Percentiles rank a stretch among this genome's conserved stretches.
These are phyloP conservation scores for Globisporangium nagaii DNA, from an alignment of 352 stramenopile genomes.

Conservation along the genomic window DNA sequence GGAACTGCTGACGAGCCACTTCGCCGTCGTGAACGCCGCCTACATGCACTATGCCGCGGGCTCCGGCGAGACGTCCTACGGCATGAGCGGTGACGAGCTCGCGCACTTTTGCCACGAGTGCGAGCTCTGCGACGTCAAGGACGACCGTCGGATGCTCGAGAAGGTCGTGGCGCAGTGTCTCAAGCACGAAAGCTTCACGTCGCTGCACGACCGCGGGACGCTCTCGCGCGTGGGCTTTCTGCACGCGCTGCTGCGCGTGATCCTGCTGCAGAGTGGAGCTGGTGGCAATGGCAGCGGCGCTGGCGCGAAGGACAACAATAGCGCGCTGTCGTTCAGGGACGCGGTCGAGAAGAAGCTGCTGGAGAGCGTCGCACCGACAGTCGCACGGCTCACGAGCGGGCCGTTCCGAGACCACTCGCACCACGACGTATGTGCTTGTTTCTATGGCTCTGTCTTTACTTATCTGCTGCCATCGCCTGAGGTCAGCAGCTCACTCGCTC, in stretches of 20 bases:
- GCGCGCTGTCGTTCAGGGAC: constrained; percentile 6
- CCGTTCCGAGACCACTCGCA: constrained; percentile 75
- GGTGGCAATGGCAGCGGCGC: constrained; percentile 12
- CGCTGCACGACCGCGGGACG: constrained; percentile 41
- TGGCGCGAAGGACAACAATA: constrained; percentile 13
- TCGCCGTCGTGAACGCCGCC: constrained; percentile 40
- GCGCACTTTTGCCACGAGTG: constrained; percentile 77
- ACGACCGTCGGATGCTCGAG: constrained; percentile 27
- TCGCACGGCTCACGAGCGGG: constrained; percentile 52
- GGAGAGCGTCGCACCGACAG: constrained; percentile 37
- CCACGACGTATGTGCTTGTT: constrained; percentile 43
- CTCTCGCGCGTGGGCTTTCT: constrained; percentile 67
- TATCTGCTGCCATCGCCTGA: neutral
- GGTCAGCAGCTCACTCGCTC: neutral
- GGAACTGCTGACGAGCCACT: constrained; percentile 50
- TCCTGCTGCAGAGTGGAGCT: constrained; percentile 10
- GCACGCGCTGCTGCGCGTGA: constrained; percentile 48
- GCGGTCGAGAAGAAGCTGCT: constrained; percentile 42
- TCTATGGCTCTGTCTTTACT: neutral
- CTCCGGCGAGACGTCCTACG: constrained; percentile 55
- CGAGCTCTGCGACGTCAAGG: constrained; percentile 31
- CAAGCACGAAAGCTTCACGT: constrained; percentile 34
- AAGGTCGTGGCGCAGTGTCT: constrained; percentile 35
- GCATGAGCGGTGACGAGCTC: constrained; percentile 65
- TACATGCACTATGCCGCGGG: constrained; percentile 78